phyloP scores from a whole-genome alignment of 495 filamentous ascomycete genomes.

The Xylaria scruposa region DNA sequence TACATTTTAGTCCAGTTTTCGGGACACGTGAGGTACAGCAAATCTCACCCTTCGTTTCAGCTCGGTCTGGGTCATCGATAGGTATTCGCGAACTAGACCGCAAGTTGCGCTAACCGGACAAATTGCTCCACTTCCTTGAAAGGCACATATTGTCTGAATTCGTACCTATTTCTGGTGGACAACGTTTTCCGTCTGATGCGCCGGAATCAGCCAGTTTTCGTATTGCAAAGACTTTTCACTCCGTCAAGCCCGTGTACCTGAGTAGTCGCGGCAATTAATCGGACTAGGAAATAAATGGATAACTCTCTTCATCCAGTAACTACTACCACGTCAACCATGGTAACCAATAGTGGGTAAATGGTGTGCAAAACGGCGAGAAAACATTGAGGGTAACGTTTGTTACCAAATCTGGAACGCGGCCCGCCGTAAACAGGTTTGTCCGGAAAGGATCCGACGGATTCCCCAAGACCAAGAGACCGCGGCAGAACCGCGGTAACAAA shows the following conservation, averaged over 20 bases:
- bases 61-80: not conserved
- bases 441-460: constrained; percentile 22
- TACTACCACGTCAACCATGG: not conserved
- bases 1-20: not conserved
- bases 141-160: not conserved
- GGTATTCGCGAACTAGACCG: not conserved
- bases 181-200: not conserved
- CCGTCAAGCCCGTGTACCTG: not conserved
- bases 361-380: not conserved
- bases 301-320: not conserved
- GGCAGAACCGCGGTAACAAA: too few species aligned
- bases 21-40: constrained; percentile 2
- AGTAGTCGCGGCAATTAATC: not conserved
- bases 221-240: not conserved
- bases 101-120: constrained; percentile 6
- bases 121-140: constrained; percentile 1
- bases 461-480: not conserved
- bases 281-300: not conserved
- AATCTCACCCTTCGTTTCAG: not conserved
- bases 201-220: not conserved
- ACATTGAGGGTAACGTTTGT: not conserved
- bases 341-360: not conserved
- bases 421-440: not conserved
- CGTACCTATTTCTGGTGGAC: not conserved
- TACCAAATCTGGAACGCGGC: not conserved